These are phyloP conservation scores for Wallacemonas sp. DNA, from an alignment of 208 protist species.

Conservation along the genomic window DNA sequence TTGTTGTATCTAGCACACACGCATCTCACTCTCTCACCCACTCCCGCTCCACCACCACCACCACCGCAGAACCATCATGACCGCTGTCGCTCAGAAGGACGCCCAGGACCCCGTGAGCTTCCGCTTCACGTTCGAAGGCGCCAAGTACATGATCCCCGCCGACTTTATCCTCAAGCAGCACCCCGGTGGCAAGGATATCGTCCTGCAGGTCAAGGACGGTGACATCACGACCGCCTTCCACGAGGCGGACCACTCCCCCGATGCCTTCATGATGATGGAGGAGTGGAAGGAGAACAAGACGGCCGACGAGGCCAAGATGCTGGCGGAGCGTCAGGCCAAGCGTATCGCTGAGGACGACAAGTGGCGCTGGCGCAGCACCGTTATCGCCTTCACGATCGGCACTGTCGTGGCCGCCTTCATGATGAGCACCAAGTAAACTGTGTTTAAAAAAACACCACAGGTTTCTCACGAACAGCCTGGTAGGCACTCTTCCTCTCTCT, in stretches of 20 bases:
- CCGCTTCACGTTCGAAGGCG: slow-evolving; percentile 26
- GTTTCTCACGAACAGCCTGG: too few relatives aligned
- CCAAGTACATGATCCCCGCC: slow-evolving; percentile 27
- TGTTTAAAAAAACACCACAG: not conserved
- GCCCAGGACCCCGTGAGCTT: slow-evolving; percentile 10
- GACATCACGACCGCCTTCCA: slow-evolving; percentile 39
- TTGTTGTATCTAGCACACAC: not conserved
- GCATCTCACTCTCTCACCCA: not conserved
- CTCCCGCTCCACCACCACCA: not conserved
- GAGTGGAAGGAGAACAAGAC: slow-evolving; percentile 31
- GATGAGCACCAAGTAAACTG: slow-evolving; percentile 13
- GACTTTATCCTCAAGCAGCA: slow-evolving; percentile 32
- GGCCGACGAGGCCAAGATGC: not conserved
- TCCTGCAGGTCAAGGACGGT: slow-evolving; percentile 28
- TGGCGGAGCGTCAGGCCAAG: slow-evolving; percentile 18
- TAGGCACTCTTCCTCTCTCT: too few relatives aligned
- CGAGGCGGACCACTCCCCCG: slow-evolving; percentile 29
- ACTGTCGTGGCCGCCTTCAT: slow-evolving; percentile 20
- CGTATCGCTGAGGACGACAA: slow-evolving; percentile 23
- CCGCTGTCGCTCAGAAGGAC: slow-evolving; percentile 8
- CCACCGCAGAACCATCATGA: not conserved
- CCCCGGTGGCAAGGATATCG: slow-evolving; percentile 28
- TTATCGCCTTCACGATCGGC: slow-evolving; percentile 27
- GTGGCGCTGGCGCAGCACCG: slow-evolving; percentile 42
- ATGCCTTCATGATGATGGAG: slow-evolving; percentile 27